Evolutionary conservation across 129 eudicot genomes (phyloP).

Genomic region (Erigeron canadensis): DNA sequence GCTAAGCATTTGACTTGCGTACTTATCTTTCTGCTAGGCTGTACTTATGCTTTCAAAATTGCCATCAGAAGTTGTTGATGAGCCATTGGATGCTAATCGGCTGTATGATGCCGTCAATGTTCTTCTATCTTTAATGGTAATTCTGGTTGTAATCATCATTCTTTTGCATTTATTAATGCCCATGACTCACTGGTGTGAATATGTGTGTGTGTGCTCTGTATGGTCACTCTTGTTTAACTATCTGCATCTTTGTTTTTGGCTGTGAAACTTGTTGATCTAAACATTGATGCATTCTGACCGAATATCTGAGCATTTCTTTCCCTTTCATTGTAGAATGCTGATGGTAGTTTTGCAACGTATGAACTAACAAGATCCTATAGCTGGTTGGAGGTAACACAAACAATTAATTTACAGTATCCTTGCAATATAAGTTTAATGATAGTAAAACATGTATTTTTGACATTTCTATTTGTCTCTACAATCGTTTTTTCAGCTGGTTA

Average conservation of each 20-base stretch:
- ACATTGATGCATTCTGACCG: conserved; percentile 19
- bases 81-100: conserved; percentile 57
- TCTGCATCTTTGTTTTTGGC: conserved; percentile 4
- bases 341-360: conserved; percentile 93
- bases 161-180: conserved; percentile 3
- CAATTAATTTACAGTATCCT: not conserved
- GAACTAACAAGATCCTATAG: conserved; percentile 92
- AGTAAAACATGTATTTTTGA: conserved; percentile 18
- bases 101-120: conserved; percentile 84
- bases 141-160: conserved; percentile 14
- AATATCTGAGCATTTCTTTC: conserved; percentile 16
- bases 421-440: not conserved
- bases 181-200: not conserved
- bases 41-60: conserved; percentile 66
- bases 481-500: conserved; percentile 54
- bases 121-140: conserved; percentile 82
- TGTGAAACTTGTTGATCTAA: not conserved
- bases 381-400: conserved; percentile 75
- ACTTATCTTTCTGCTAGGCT: conserved; percentile 47
- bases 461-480: conserved; percentile 11
- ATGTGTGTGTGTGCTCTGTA: conserved; percentile 1
- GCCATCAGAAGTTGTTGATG: conserved; percentile 75
- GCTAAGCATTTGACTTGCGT: conserved; percentile 7
- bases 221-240: conserved; percentile 4
- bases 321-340: conserved; percentile 55